Evolutionary conservation across 371 early-diverging fungal genomes (phyloP).

Genomic region (Circinella umbellata): DNA sequence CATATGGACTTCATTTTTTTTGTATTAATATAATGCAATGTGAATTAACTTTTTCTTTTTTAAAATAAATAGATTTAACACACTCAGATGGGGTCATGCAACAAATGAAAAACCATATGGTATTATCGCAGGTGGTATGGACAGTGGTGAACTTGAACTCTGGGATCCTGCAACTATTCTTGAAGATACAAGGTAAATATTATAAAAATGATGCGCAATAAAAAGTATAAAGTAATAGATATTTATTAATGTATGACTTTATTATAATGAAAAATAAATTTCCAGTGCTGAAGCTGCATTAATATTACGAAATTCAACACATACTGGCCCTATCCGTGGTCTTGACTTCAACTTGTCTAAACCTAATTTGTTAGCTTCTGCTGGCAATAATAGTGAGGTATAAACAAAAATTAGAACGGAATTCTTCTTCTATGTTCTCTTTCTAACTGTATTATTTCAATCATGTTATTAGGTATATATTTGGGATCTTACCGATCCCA

Average conservation of each 20-base stretch:
- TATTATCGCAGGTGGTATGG: conserved; percentile 94
- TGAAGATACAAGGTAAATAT: conserved; percentile 55
- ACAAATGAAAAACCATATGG: conserved; percentile 70
- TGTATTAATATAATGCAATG: neutral
- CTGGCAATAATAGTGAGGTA: conserved; percentile 90
- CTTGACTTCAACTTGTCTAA: conserved; percentile 93
- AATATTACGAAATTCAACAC: conserved; percentile 73
- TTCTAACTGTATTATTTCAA: no score
- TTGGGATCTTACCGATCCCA: conserved; percentile 91
- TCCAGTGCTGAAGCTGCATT: conserved; percentile 52
- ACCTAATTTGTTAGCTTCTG: conserved; percentile 87
- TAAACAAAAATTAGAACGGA: neutral
- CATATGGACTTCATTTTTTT: neutral
- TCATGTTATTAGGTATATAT: conserved; percentile 70
- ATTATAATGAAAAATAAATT: no score
- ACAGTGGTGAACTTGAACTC: conserved; percentile 89
- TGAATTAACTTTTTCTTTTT: neutral
- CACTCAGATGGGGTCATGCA: conserved; percentile 83
- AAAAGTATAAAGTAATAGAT: no score
- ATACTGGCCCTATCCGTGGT: conserved; percentile 89
- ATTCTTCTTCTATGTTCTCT: no score
- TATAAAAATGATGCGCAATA: neutral
- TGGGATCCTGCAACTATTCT: conserved; percentile 88
- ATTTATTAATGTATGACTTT: no score
- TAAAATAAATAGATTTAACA: conserved; percentile 61